Evolutionary conservation across 2,329 filamentous ascomycete genomes (phyloP).

Genomic region (Phyllosticta paracitricarpa): DNA sequence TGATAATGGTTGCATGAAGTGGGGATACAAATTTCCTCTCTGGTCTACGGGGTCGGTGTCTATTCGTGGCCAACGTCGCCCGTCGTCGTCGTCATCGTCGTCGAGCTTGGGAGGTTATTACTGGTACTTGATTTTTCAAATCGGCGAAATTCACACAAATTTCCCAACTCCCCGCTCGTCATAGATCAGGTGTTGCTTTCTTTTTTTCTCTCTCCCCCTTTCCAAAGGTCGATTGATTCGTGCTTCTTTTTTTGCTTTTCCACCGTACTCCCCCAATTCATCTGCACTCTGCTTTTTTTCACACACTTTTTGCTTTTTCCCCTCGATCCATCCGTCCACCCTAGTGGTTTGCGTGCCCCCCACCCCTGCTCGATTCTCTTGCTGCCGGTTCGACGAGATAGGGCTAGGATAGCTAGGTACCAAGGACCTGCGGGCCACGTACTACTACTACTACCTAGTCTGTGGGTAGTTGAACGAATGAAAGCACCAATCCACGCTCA

Average conservation of each 20-base stretch:
- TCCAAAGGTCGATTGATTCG: background rate
- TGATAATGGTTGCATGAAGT: slow-evolving; percentile 9
- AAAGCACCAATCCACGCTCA: too few species aligned
- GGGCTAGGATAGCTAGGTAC: background rate
- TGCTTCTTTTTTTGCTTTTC: background rate
- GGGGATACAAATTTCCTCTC: background rate
- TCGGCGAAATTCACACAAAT: background rate
- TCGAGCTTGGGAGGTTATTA: background rate
- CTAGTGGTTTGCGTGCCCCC: background rate
- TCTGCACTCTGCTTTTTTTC: background rate
- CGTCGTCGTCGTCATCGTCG: too few species aligned
- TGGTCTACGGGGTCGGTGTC: slow-evolving; percentile 8
- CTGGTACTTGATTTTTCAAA: background rate
- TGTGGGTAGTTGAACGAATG: too few species aligned
- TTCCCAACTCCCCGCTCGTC: background rate
- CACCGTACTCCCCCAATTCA: background rate
- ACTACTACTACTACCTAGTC: too few species aligned
- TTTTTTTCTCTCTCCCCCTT: background rate
- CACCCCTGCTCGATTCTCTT: background rate
- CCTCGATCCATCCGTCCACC: too few species aligned
- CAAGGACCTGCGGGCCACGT: too few species aligned
- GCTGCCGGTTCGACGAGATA: background rate
- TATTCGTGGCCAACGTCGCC: background rate
- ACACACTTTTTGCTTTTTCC: background rate
- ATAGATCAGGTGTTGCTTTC: slow-evolving; percentile 3